Evolutionary conservation across 2,329 filamentous ascomycete species (phyloP).

Genomic region (Xylaria hypoxylon): DNA sequence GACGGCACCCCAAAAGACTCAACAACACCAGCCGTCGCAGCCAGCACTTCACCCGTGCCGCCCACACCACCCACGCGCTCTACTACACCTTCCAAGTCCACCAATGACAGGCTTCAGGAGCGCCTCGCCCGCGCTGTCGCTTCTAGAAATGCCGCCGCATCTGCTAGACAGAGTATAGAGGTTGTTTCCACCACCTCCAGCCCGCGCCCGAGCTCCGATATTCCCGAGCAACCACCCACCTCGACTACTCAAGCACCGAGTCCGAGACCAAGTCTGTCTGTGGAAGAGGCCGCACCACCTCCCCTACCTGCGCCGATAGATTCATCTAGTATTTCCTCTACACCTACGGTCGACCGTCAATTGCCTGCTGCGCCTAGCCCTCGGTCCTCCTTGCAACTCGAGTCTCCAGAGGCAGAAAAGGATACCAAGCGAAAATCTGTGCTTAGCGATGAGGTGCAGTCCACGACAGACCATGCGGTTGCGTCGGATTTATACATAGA

Average conservation of each 20-base stretch:
- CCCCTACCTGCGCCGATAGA: constrained; percentile 8
- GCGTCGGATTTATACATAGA: constrained; percentile 55
- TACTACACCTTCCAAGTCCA: constrained; percentile 67
- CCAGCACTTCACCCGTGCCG: constrained; percentile 41
- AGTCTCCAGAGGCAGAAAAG: constrained; percentile 22
- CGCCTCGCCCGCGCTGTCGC: constrained; percentile 88
- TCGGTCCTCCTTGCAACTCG: constrained; percentile 39
- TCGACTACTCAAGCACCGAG: constrained; percentile 26
- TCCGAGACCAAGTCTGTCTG: constrained; percentile 41
- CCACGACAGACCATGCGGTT: constrained; percentile 24
- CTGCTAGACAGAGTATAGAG: constrained; percentile 55
- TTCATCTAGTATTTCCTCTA: neutral
- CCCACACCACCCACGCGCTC: constrained; percentile 40
- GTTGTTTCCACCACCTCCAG: constrained; percentile 53
- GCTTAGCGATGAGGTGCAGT: neutral
- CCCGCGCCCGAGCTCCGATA: constrained; percentile 58
- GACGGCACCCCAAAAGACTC: constrained; percentile 65
- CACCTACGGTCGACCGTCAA: constrained; percentile 12
- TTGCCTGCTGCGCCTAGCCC: constrained; percentile 27
- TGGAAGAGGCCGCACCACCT: constrained; percentile 36
- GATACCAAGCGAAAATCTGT: constrained; percentile 11
- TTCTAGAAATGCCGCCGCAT: constrained; percentile 70
- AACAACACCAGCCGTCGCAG: constrained; percentile 44
- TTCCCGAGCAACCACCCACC: constrained; percentile 38
- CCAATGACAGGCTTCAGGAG: constrained; percentile 88